Percentiles rank a stretch among this genome's conserved stretches.
Evolutionary conservation across 495 filamentous ascomycete species (phyloP).

Genomic region (Trichoderma virens): DNA sequence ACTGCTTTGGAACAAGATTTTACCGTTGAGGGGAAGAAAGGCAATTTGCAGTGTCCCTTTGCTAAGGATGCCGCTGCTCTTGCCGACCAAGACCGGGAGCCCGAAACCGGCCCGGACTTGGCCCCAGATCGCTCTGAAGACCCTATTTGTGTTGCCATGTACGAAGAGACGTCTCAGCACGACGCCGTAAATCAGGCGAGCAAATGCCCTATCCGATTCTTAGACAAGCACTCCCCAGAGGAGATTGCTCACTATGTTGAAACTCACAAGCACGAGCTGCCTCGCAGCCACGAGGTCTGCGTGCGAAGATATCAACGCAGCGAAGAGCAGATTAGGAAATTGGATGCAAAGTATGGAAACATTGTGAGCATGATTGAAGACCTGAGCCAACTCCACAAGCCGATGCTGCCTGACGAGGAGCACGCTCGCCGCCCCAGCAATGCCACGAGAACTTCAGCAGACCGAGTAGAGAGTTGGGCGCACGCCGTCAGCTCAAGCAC

Average conservation of each 20-base stretch:
- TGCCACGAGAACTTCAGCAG: conserved; percentile 44
- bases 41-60: conserved; percentile 56
- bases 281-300: conserved; percentile 83
- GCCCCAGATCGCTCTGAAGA: conserved; percentile 35
- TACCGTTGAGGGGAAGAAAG: conserved; percentile 53
- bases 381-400: conserved; percentile 72
- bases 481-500: conserved; percentile 50
- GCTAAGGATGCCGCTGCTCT: conserved; percentile 20
- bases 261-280: conserved; percentile 86
- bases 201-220: conserved; percentile 80
- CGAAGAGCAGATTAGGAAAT: conserved; percentile 67
- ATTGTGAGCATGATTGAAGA: conserved; percentile 86
- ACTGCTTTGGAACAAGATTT: conserved; percentile 58
- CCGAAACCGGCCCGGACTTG: conserved; percentile 21
- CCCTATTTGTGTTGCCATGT: conserved; percentile 54
- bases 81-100: conserved; percentile 15
- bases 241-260: conserved; percentile 86
- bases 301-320: conserved; percentile 80
- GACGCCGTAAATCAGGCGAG: conserved; percentile 43
- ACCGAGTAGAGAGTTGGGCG: conserved; percentile 74
- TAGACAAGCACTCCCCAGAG: conserved; percentile 84
- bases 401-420: conserved; percentile 60
- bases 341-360: conserved; percentile 87
- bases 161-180: conserved; percentile 41
- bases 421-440: conserved; percentile 25